Evolutionary conservation across 169 alveolate genomes (phyloP).

Genomic region (Condylostoma magnum): DNA sequence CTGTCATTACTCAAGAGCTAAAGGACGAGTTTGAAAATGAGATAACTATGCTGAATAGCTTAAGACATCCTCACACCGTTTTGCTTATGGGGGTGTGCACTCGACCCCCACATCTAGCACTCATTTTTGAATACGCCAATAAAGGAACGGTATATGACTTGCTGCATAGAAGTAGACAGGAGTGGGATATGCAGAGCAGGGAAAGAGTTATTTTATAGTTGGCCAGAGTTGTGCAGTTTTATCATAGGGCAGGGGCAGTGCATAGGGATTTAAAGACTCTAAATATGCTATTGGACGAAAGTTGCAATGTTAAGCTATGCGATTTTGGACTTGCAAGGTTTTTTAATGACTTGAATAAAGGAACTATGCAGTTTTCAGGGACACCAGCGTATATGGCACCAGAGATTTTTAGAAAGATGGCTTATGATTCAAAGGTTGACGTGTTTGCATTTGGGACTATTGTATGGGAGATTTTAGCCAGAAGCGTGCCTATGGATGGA

Average conservation of each 20-base stretch:
- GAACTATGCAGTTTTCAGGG: constrained; percentile 82
- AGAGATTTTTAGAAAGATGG: constrained; percentile 74
- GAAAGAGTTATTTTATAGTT: constrained; percentile 53
- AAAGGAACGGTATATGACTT: constrained; percentile 69
- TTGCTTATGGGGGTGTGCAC: constrained; percentile 72
- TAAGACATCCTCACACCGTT: constrained; percentile 85
- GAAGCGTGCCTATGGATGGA: constrained; percentile 83
- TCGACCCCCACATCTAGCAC: constrained; percentile 70
- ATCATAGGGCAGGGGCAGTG: constrained; percentile 69
- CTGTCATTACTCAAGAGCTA: constrained; percentile 78
- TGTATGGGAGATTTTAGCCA: constrained; percentile 80
- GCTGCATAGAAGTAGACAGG: constrained; percentile 61
- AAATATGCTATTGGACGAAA: constrained; percentile 70
- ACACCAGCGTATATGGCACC: constrained; percentile 91
- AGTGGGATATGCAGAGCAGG: constrained; percentile 50
- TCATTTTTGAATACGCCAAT: constrained; percentile 67
- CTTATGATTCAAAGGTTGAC: constrained; percentile 81
- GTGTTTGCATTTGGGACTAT: constrained; percentile 87
- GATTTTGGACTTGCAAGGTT: constrained; percentile 85
- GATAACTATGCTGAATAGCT: constrained; percentile 69
- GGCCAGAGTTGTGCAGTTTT: constrained; percentile 57
- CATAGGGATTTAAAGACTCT: constrained; percentile 86
- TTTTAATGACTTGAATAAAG: constrained; percentile 74
- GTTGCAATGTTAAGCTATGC: constrained; percentile 64
- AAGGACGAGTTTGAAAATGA: constrained; percentile 80